Conservation (phyloP, 2,329 filamentous ascomycete species). For the Colletotrichum acutatum region DNA sequence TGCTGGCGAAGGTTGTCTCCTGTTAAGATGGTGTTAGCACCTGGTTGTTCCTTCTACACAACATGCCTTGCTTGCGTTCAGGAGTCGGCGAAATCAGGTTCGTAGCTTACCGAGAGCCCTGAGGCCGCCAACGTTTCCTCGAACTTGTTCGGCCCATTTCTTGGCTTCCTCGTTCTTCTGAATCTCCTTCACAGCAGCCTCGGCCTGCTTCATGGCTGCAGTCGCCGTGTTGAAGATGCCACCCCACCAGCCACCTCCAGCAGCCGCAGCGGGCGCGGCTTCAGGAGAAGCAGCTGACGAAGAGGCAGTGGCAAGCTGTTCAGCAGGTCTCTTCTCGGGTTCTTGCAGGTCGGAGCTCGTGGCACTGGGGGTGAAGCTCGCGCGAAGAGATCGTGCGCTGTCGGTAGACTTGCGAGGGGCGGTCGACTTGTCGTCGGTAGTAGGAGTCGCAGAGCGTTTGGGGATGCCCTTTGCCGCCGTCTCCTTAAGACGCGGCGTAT, state of each 20-base stretch:
- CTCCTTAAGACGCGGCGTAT: slow-evolving; percentile 80
- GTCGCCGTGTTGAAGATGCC: slow-evolving; percentile 85
- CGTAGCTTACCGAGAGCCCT: slow-evolving; percentile 74
- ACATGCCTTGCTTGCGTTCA: background rate
- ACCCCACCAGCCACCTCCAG: slow-evolving; percentile 88
- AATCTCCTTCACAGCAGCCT: slow-evolving; percentile 93
- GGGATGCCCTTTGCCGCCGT: slow-evolving; percentile 56
- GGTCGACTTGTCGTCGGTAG: slow-evolving; percentile 72
- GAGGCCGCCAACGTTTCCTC: slow-evolving; percentile 85
- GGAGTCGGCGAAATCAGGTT: slow-evolving; percentile 17
- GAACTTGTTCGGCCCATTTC: slow-evolving; percentile 94
- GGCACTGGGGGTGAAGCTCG: slow-evolving; percentile 76
- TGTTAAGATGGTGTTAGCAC: slow-evolving; percentile 48
- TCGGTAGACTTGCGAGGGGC: slow-evolving; percentile 78
- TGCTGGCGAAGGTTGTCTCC: slow-evolving; percentile 88
- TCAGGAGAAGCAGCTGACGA: slow-evolving; percentile 59
- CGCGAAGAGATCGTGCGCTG: slow-evolving; percentile 76
- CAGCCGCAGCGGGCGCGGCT: slow-evolving; percentile 39
- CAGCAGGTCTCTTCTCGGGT: slow-evolving; percentile 61
- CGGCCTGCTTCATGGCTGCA: slow-evolving; percentile 90
- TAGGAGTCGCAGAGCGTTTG: slow-evolving; percentile 62
- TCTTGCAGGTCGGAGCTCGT: slow-evolving; percentile 72
- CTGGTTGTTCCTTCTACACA: background rate
- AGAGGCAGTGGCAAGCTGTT: slow-evolving; percentile 49
- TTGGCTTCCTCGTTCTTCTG: slow-evolving; percentile 97